A percentile compares a stretch with the other conserved stretches of the same genome.
phyloP scores from a whole-genome alignment of 176 grass and related monocot species.

The Musa acuminata region DNA sequence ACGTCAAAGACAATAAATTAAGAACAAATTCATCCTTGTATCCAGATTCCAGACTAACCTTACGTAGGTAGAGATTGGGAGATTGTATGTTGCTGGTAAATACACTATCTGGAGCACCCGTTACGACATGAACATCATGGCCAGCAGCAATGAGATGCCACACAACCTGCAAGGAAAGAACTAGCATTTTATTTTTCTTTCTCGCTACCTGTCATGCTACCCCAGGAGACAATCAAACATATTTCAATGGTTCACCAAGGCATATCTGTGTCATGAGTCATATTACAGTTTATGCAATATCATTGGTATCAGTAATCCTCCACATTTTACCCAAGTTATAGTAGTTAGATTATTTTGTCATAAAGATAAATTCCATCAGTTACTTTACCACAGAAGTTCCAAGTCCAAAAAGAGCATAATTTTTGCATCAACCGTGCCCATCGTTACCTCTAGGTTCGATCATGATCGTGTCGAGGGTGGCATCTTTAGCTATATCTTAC shows the following conservation, averaged over 20 bases:
- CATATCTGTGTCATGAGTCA: too few relatives aligned
- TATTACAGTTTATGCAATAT: too few relatives aligned
- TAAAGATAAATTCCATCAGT: neutral
- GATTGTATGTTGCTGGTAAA: slow-evolving; percentile 76
- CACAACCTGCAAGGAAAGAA: slow-evolving; percentile 47
- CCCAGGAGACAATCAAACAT: too few relatives aligned
- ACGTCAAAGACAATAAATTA: neutral
- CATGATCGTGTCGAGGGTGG: neutral
- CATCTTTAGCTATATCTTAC: neutral
- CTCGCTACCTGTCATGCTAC: too few relatives aligned
- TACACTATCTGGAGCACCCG: slow-evolving; percentile 75
- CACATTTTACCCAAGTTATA: too few relatives aligned
- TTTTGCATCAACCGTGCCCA: neutral
- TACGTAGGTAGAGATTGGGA: slow-evolving; percentile 69
- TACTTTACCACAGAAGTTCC: neutral
- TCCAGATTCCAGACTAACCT: slow-evolving; percentile 23
- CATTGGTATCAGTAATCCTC: too few relatives aligned
- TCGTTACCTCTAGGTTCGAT: neutral
- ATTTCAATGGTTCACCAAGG: too few relatives aligned
- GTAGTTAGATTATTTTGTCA: too few relatives aligned
- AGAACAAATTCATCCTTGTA: neutral
- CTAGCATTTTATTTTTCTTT: neutral
- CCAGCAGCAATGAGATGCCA: slow-evolving; percentile 70
- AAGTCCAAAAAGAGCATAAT: neutral
- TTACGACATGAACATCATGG: slow-evolving; percentile 91